Conservation (phyloP, 768 basidiomycete species). For the Rubroboletus pulcherrimus region DNA sequence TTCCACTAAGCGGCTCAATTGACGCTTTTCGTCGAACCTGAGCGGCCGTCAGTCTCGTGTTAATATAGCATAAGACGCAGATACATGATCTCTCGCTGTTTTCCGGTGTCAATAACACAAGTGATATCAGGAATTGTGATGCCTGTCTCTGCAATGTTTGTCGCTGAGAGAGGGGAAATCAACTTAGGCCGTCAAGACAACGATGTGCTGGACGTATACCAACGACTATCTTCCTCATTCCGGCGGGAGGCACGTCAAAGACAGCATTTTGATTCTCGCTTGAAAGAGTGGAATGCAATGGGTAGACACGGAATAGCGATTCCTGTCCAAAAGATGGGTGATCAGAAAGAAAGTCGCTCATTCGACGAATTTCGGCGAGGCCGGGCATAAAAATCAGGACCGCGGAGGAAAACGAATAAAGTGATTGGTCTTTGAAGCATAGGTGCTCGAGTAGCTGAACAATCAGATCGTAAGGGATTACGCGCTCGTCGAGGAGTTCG, state of each 20-base stretch:
- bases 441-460: conserved; percentile 75
- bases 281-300: conserved; percentile 89
- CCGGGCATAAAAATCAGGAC: conserved; percentile 94
- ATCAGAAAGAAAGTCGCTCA: conserved; percentile 76
- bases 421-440: conserved; percentile 62
- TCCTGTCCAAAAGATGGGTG: conserved; percentile 68
- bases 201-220: conserved; percentile 44
- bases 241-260: conserved; percentile 80
- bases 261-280: conserved; percentile 88
- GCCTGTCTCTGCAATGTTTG: conserved; percentile 95
- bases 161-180: conserved; percentile 44
- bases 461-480: conserved; percentile 91
- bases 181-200: not conserved
- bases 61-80: conserved; percentile 1
- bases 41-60: conserved; percentile 1
- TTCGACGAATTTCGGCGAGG: conserved; percentile 84
- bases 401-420: conserved; percentile 65
- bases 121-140: conserved; percentile 98
- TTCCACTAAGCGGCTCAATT: conserved; percentile 87
- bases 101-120: conserved; percentile 92
- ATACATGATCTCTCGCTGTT: conserved; percentile 90
- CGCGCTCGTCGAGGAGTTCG: conserved; percentile 80
- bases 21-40: conserved; percentile 96
- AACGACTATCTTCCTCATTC: conserved; percentile 90
- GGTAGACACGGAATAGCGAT: conserved; percentile 69